These are phyloP conservation scores for Erodium texanum DNA, from an alignment of 441 rosid genomes.

Conservation along the genomic window DNA sequence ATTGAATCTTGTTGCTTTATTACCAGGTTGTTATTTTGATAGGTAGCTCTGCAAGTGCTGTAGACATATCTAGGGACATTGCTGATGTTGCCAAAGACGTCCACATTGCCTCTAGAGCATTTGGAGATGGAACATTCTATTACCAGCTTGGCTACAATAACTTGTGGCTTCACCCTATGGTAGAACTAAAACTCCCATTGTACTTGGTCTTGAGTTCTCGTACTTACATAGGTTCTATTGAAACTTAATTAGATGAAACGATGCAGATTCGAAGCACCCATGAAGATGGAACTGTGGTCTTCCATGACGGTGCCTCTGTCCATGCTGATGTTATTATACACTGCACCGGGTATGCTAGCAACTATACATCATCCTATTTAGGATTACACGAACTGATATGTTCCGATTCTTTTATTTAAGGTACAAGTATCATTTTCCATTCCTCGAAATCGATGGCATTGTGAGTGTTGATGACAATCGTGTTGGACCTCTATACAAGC, in stretches of 20 bases:
- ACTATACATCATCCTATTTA: too few species aligned
- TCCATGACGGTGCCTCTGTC: conserved; percentile 44
- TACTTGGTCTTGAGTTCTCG: too few species aligned
- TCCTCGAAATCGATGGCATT: conserved; percentile 51
- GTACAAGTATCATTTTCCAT: conserved; percentile 62
- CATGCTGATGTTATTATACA: conserved; percentile 54
- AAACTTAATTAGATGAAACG: conserved; percentile 9
- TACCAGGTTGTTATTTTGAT: background rate
- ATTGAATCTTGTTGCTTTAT: background rate
- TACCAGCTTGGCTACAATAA: conserved; percentile 39
- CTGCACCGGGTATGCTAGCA: conserved; percentile 51
- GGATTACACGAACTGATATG: background rate
- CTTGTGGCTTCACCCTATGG: conserved; percentile 77
- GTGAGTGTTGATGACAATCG: conserved; percentile 57
- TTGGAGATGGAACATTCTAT: conserved; percentile 38
- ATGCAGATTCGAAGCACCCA: conserved; percentile 45
- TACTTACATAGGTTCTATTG: too few species aligned
- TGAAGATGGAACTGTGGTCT: conserved; percentile 49
- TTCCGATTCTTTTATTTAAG: conserved; percentile 17
- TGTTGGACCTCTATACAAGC: conserved; percentile 65
- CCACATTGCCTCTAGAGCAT: conserved; percentile 50
- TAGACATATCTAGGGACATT: background rate
- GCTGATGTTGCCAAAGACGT: conserved; percentile 72
- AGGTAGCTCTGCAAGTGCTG: too few species aligned
- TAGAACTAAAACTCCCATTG: conserved; percentile 17